Base-by-base conservation (phyloP, 1,139 yeast genomes). In the Trichomonascaceae sp. region DNA sequence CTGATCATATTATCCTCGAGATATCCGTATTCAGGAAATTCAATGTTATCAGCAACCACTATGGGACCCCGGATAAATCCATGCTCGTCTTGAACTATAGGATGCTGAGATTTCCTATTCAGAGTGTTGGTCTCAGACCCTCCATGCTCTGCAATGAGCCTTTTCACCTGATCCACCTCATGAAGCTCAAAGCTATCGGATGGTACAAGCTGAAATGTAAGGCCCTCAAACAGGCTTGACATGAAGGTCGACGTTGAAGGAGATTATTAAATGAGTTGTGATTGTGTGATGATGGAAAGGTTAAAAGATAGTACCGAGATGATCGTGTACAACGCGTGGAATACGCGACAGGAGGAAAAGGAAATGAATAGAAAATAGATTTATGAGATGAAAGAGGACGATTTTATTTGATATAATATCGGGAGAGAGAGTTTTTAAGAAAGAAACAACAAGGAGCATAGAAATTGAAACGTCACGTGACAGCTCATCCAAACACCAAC, bases 1-100 rank as follows among this genome's bases (percentile, higher is more conserved):
- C 96, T 93, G 15, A 87, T 76, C 80, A 86, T 74, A 38, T 79
- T 70, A 18, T 75, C 75, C 48, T 74, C 74, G 1, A 85, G 78
- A 15, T 71, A 67, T 4, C 67, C 66, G 62, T 83, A 85, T 45
- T 83, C 83, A 7, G 79, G 77, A 59, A 85, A 86, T 30, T 79
- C 75, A 2, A 74, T 66, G 4, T 78, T 70, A 38, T 74, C 73
- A n/a, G 88, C 71, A 7, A 87, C 75, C 10, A 87, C 78, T 58
- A 84, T 86, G 17, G 83, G 52, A n/a, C 52, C 52, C 1, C 50
- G 45, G 15, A 48, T 41, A 19, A 27, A 48, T 10, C 39, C 43
- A 41, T 48, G 36, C 22, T 48, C 50, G 22, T 48, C 50, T 22
- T 48, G 45, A 22, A 48, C 36, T 10, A 48, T 17, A 3, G 50